Base-by-base conservation (phyloP, 257 asterid genomes). In the Handroanthus guayacan region DNA sequence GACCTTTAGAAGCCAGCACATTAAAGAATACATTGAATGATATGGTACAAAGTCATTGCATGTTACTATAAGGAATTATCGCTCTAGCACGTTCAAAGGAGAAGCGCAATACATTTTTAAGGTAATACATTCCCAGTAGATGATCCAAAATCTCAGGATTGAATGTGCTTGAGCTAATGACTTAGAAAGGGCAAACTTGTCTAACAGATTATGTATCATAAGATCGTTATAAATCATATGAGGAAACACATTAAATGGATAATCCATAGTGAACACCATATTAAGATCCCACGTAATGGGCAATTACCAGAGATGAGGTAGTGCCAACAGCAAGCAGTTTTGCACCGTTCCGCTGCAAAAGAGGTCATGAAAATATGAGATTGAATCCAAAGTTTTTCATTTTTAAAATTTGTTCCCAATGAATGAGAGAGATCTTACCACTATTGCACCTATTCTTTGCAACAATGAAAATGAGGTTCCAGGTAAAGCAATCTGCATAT, bases 241-340 rank as follows among this genome's bases (percentile, higher is more conserved):
- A 8, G 39, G 38, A 17, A 72, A 78, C 10, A 14, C 44, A 17
- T 13, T 18, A 6, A 0, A 71, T 13, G 6, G 45, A 9, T 36
- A 17, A 34, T 47, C 47, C 8, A 72, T 31, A 6, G 31, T 25
- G 31, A 47, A 20, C 43, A 67, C 5, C 20, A 10, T 9, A 43
- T 58, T 2, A 72, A 43, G 18, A 45, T 43, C 56, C 55, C 45
- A 1, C 5, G 11, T 45, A 50, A 52, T 34, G 54, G n/a, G 25
- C 20, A 25, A 47, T 85, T 92, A 95, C 99, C 97, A 95, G 88
- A 77, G 99, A 93, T 38, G 97, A 91, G 47, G 97, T 81, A 36
- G 98, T 91, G 76, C 99, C 99, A 79, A 95, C 99, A 43, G 96
- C 98, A 57, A 95, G 90, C 62, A 95, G 97, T 84, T 95, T 95